Base-by-base conservation (phyloP, 2,329 filamentous ascomycete genomes). In the Elsinoe australis region DNA sequence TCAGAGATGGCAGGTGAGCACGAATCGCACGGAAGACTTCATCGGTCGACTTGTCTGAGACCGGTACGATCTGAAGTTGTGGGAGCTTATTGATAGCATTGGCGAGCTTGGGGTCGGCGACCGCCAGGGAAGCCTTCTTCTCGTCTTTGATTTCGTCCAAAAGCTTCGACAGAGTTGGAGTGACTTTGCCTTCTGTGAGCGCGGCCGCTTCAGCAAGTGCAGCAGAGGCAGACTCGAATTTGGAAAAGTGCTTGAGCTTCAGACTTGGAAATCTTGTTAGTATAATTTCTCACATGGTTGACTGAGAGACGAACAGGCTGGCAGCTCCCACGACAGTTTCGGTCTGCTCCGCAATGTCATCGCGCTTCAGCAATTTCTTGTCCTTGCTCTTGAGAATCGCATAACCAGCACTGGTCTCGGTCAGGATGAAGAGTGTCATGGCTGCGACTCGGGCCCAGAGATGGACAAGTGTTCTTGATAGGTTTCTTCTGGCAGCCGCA, bases 371-470 rank as follows among this genome's bases (percentile, higher is more conserved):
- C 52, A 96, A 79, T 76, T 96, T 96, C 80, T 95, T 96, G 78
- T 96, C 90, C 68, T 89, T 87, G 60, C 90, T 85, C 78, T 98
- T 96, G 75, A 98, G 88, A 67, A 98, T 80, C 69, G 89, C 92
- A 74, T 96, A 96, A 67, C 92, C 94, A 60, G 89, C 89, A 70
- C 86, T 87, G 67, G 89, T 95, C 73, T 95, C 89, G 63, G 84
- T 84, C 61, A 95, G 82, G 71, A 95, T 85, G 71, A 94, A 94
- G 67, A 72, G 67, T 39, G 66, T 67, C 70, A 72, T 72, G 49
- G 48, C 61, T 58, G 45, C 50, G 35, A 31, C 7, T 10, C 7
- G 18, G 18, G 19, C 19, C 19, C 21, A n/a, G n/a, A n/a, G n/a
- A n/a, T n/a, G n/a, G n/a, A n/a, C n/a, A n/a, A n/a, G n/a, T n/a